Percentiles rank a stretch among this genome's conserved stretches.
Evolutionary conservation across 768 basidiomycete genomes (phyloP).

Genomic region (Boletus fagicola): DNA sequence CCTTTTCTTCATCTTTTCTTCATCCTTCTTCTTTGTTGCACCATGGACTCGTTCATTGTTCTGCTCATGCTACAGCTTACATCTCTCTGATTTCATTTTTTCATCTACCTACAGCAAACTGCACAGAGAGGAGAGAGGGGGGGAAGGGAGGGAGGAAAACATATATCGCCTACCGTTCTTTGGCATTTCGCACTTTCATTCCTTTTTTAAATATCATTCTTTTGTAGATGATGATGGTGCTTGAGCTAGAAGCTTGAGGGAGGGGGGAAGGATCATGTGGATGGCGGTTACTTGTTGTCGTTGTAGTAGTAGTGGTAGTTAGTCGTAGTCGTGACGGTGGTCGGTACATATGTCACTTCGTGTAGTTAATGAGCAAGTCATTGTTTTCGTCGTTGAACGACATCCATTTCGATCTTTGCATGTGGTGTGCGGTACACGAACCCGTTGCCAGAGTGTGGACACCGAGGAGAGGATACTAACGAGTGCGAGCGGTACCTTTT

Average conservation of each 20-base stretch:
- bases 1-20: not conserved
- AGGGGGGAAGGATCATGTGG: not conserved
- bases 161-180: conserved; percentile 11
- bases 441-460: too few species aligned
- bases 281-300: too few species aligned
- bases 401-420: not conserved
- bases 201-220: conserved; percentile 30
- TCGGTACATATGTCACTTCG: not conserved
- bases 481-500: too few species aligned
- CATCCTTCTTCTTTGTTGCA: conserved; percentile 3
- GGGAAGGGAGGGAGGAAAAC: not conserved
- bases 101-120: conserved; percentile 7
- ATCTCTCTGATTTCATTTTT: conserved; percentile 4
- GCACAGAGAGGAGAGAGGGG: not conserved
- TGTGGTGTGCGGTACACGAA: too few species aligned
- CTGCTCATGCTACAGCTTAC: conserved; percentile 13
- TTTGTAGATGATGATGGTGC: conserved; percentile 15
- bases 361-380: not conserved
- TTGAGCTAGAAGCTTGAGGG: conserved; percentile 2
- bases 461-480: too few species aligned
- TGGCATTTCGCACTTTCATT: conserved; percentile 22
- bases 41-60: conserved; percentile 15
- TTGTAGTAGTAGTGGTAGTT: not conserved
- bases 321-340: too few species aligned
- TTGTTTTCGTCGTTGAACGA: conserved; percentile 14